Percentiles rank a stretch among this genome's conserved stretches.
Evolutionary conservation across 2,329 filamentous ascomycete genomes (phyloP).

Genomic region (Pseudogymnoascus sp.): DNA sequence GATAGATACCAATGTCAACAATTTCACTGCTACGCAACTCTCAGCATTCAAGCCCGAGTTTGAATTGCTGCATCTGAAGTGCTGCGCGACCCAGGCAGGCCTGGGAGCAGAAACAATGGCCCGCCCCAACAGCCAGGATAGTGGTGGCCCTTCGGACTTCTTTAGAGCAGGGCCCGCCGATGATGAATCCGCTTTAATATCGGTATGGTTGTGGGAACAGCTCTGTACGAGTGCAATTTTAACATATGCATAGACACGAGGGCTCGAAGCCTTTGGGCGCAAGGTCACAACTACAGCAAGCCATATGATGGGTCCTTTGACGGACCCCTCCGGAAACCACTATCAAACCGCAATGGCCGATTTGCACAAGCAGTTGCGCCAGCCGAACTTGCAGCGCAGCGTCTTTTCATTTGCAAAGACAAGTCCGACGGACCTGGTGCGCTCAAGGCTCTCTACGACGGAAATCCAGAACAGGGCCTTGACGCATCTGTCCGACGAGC

Average conservation of each 20-base stretch:
- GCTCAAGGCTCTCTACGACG: constrained; percentile 78
- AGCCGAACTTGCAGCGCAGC: constrained; percentile 76
- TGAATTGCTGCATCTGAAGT: constrained; percentile 1
- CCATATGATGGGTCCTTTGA: constrained; percentile 70
- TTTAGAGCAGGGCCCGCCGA: constrained; percentile 23
- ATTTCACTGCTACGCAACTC: background rate
- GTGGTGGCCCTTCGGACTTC: constrained; percentile 24
- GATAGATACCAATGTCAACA: constrained; percentile 7
- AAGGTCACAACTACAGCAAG: constrained; percentile 92
- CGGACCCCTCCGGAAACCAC: constrained; percentile 53
- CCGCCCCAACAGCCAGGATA: constrained; percentile 24
- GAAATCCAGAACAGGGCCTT: constrained; percentile 94
- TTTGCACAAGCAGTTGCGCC: constrained; percentile 80
- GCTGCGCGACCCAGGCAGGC: constrained; percentile 8
- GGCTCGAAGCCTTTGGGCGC: constrained; percentile 84
- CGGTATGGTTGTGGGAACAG: constrained; percentile 18
- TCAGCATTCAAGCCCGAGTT: background rate
- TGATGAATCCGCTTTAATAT: constrained; percentile 29
- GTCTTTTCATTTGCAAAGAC: constrained; percentile 88
- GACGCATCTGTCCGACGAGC: constrained; percentile 80
- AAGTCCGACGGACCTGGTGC: constrained; percentile 87
- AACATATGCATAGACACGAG: constrained; percentile 56
- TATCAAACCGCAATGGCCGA: constrained; percentile 85
- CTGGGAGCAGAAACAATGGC: constrained; percentile 25
- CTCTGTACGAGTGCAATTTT: background rate